Evolutionary conservation across 2,329 filamentous ascomycete genomes (phyloP), one percentile per base, ranked within the genome.

Genomic region (Thielaviopsis ethacetica): DNA sequence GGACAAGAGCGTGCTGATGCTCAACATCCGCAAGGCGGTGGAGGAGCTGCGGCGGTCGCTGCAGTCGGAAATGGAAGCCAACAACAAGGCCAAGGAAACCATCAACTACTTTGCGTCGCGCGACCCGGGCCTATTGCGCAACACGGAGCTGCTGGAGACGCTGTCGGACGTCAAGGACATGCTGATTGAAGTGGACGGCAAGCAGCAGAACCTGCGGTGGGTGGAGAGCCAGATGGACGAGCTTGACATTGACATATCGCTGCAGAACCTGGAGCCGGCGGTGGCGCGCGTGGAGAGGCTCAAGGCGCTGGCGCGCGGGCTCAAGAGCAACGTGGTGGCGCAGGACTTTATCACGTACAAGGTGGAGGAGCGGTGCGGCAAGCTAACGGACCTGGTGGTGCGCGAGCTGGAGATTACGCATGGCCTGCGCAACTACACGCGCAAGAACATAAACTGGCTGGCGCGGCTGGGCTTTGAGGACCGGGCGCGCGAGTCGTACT

Each of bases 181-280:
- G 73, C 80, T 95, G 59, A 91, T 98, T 64, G 93, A 98, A 66
- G 88, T 95, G 15, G 93, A 97, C 66, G 93, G 93, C 54, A 95
- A 95, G 66, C 91, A 96, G 70, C 89, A 97, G 68, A 96, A 93
- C 68, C 78, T 98, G 53, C 86, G 91, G 57, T 96, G 89, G 89
- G 89, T 98, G 0, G 93, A 98, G 69, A 83, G 84, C 57, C 89
- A 97, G 71, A 87, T 98, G 70, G 93, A 98, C 67, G 89, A 95
- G 67, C 80, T 98, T 5, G 93, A 98, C 67, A 97, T 97, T 65
- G 86, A 95, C 65, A 91, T 98, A 66, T 91, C 93, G 0, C 77
- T 96, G 56, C 91, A 97, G 68, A 80, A 82, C 50, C 93, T 95
- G 64, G 90, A 96, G 65, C 80, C 84, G 21, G 87, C 93, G 0